Conservation (phyloP, 192 early-diverging fungal species). For the Chytriomyces hyalinus region DNA sequence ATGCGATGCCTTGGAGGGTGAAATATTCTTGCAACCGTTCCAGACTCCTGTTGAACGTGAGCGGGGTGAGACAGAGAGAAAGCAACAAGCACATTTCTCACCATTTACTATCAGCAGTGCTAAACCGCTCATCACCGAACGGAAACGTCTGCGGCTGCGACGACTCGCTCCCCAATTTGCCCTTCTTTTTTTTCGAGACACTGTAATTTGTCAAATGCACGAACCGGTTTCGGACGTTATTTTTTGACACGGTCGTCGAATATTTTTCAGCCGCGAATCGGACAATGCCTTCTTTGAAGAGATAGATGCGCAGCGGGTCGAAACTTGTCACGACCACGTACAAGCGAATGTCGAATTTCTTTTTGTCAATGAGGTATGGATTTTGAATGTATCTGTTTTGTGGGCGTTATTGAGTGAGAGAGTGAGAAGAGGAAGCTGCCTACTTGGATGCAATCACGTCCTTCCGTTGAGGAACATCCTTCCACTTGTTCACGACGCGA, state of each 20-base stretch:
- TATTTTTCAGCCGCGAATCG: constrained; percentile 51
- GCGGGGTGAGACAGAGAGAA: background rate
- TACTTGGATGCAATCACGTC: constrained; percentile 44
- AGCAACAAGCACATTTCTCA: background rate
- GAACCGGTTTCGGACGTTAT: constrained; percentile 44
- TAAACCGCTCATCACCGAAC: constrained; percentile 39
- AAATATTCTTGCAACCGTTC: constrained; percentile 46
- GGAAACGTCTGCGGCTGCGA: constrained; percentile 10
- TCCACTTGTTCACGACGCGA: constrained; percentile 44
- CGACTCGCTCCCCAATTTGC: background rate
- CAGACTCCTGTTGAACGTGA: constrained; percentile 36
- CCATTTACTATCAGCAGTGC: constrained; percentile 46
- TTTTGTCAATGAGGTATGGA: constrained; percentile 49
- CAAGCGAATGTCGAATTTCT: constrained; percentile 54
- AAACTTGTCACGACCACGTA: constrained; percentile 56
- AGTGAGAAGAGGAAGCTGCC: background rate
- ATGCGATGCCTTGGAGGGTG: constrained; percentile 33
- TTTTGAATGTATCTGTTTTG: constrained; percentile 44
- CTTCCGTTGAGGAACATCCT: constrained; percentile 46
- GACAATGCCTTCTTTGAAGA: constrained; percentile 46
- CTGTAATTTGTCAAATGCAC: constrained; percentile 58
- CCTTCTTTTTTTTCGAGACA: constrained; percentile 46
- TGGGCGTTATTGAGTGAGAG: background rate
- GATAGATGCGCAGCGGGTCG: constrained; percentile 50
- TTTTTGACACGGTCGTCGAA: constrained; percentile 2